Evolutionary conservation across 2,329 filamentous ascomycete species (phyloP), one percentile per base, ranked within the genome.

Genomic region (Colletotrichum karsti): DNA sequence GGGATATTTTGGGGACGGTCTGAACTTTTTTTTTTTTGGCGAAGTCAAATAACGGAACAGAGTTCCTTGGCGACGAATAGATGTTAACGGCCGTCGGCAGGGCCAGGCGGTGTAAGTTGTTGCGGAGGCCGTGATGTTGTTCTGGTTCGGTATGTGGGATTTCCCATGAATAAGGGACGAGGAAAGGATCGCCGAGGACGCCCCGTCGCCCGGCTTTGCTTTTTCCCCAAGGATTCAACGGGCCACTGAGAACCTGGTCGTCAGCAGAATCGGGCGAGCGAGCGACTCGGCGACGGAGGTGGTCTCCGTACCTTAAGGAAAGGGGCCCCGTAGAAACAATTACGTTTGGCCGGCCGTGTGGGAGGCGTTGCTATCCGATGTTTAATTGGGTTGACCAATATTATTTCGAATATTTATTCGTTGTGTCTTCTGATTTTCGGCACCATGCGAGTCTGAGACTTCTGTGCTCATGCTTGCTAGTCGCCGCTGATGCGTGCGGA

Each of bases 331-430:
- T n/a, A n/a, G n/a, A n/a, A 62, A 66, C 63, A 62, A 39, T 41
- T 26, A 39, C 26, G 56, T 54, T 61, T 62, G 63, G 28, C 56
- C 57, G 63, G 55, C 20, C 26, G 26, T 24, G 54, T 22, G 44
- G 51, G 33, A 55, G 51, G 33, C 2, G n/a, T 13, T 22, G 18
- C 26, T 12, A 53, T 28, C 22, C 57, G 30, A 61, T 62, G 20
- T 62, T 48, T 37, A 7, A 48, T 46, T 35, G 39, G 28, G 55
- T 46, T 41, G 46, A 42, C 24, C 35, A 28, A 26, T 9, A 5
- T 30, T 8, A 26, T 50, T 50, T 18, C 22, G 26, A n/a, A 12
- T 33, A 10, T 50, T 13, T 18, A 7, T 20, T 22, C 28, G 46
- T 53, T 35, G 10, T 35, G 35, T 33, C 30, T 37, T 18, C 30